Evolutionary conservation across 495 filamentous ascomycete genomes (phyloP), one percentile per base, ranked within the genome.

Genomic region (Talaromyces trachyspermus): DNA sequence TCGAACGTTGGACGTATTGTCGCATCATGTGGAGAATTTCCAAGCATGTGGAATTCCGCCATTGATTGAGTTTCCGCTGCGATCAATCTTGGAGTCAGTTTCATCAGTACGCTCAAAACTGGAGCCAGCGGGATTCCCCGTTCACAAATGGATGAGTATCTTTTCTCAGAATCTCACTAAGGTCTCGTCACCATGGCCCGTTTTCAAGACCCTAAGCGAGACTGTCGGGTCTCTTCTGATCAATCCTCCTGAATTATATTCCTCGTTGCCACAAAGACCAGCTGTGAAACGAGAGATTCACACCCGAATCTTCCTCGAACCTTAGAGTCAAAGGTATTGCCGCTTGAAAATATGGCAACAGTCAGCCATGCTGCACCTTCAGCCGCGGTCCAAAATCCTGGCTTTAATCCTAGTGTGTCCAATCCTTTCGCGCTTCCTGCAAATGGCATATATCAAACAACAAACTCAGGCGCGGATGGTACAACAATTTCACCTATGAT

Each of bases 11-110:
- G 58, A 63, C 6, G 66, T 75, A 50, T 30, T 75, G n/a, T 62
- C 64, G 12, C 66, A 72, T 20, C 71, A 75, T 53, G 54, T 72
- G 27, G 64, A 71, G 4, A 71, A 68, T 23, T 77, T 75, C 48
- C 58, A 62, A 8, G 59, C 68, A 25, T 71, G 72, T 29, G 68
- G 68, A 33, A 53, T 76, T 1, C 71, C 74, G 4, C 74, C 74
- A 0, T 54, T 73, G 4, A 74, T 74, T 18, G 70, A 73, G 44
- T 56, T 66, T 14, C 54, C 58, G 7, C 44, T 73, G 19, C 65
- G 63, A 5, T 70, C 66, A 4, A 69, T 72, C 5, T 50, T 58
- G 2, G 62, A 71, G 38, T 62, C 70, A 24, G 65, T 66, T 2
- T 59, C 62, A 12, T 54, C 55, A 5, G 46, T 70, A 27, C 63